These are phyloP conservation scores for Choanephora cucurbitarum DNA, from an alignment of 371 early-diverging fungal species.

Conservation along the genomic window DNA sequence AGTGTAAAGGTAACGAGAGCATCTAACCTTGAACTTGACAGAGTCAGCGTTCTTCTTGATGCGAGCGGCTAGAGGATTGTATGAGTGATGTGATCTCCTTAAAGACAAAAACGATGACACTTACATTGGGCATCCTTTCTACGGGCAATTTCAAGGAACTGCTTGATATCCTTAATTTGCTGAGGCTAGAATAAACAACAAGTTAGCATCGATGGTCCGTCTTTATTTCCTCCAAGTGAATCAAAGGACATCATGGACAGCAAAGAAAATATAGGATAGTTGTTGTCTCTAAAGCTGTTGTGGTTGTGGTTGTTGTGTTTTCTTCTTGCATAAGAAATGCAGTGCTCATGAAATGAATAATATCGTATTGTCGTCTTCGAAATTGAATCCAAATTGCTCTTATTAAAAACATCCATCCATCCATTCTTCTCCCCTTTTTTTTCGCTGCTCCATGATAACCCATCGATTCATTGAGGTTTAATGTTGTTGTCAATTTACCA, in stretches of 20 bases:
- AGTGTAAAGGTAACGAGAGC: slow-evolving; percentile 97
- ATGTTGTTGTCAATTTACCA: slow-evolving; percentile 16
- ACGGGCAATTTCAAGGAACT: slow-evolving; percentile 95
- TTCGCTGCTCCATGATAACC: too few species aligned
- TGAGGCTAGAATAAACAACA: slow-evolving; percentile 80
- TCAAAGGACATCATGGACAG: too few species aligned
- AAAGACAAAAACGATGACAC: slow-evolving; percentile 17
- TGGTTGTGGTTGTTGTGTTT: too few species aligned
- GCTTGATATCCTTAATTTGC: slow-evolving; percentile 97
- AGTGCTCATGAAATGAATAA: too few species aligned
- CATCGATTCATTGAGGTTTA: too few species aligned
- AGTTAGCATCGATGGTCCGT: background rate
- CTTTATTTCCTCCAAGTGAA: too few species aligned
- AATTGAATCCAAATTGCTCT: too few species aligned
- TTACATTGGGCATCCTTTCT: slow-evolving; percentile 95
- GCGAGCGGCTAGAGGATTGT: slow-evolving; percentile 67
- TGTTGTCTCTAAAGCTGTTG: too few species aligned
- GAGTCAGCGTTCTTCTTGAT: slow-evolving; percentile 96
- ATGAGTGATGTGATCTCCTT: background rate
- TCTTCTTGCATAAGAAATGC: too few species aligned
- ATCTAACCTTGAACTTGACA: slow-evolving; percentile 99
- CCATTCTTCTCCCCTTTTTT: slow-evolving; percentile 8
- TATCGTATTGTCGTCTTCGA: too few species aligned
- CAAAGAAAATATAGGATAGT: too few species aligned
- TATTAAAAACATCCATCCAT: slow-evolving; percentile 15